phyloP scores from a whole-genome alignment of 495 filamentous ascomycete genomes.

The Podospora comata region DNA sequence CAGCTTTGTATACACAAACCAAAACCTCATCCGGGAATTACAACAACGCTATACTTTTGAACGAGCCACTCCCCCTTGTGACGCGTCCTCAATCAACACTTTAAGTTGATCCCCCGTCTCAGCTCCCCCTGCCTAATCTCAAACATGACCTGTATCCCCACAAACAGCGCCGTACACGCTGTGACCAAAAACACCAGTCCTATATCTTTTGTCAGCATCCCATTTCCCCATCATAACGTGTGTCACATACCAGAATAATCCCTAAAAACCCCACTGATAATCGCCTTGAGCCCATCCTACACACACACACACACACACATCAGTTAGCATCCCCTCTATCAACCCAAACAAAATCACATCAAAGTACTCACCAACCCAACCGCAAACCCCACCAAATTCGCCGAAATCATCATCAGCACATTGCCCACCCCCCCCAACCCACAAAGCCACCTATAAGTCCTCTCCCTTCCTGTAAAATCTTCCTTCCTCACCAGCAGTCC shows the following conservation, averaged over 20 bases:
- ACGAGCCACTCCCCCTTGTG: no score
- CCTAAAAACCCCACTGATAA: constrained; percentile 69
- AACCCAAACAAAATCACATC: no score
- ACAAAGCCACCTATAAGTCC: constrained; percentile 72
- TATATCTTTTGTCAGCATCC: constrained; percentile 29
- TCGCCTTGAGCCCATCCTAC: constrained; percentile 70
- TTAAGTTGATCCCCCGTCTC: constrained; percentile 77
- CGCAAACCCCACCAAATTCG: constrained; percentile 93
- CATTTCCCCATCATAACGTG: not conserved
- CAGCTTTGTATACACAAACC: not conserved
- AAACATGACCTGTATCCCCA: constrained; percentile 93
- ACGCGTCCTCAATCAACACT: constrained; percentile 55
- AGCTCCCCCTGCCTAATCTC: constrained; percentile 83
- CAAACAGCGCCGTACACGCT: constrained; percentile 71
- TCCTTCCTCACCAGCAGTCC: constrained; percentile 64
- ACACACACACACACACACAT: no score
- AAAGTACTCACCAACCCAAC: constrained; percentile 55
- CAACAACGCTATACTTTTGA: not conserved
- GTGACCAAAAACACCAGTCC: constrained; percentile 68
- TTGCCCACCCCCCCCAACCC: constrained; percentile 85
- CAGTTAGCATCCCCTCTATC: no score
- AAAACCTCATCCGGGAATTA: no score
- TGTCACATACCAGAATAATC: constrained; percentile 60
- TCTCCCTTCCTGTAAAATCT: constrained; percentile 64
- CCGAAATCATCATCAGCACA: constrained; percentile 91